phyloP scores from a whole-genome alignment of 1,139 yeast genomes.

The Eremothecium gossypii region DNA sequence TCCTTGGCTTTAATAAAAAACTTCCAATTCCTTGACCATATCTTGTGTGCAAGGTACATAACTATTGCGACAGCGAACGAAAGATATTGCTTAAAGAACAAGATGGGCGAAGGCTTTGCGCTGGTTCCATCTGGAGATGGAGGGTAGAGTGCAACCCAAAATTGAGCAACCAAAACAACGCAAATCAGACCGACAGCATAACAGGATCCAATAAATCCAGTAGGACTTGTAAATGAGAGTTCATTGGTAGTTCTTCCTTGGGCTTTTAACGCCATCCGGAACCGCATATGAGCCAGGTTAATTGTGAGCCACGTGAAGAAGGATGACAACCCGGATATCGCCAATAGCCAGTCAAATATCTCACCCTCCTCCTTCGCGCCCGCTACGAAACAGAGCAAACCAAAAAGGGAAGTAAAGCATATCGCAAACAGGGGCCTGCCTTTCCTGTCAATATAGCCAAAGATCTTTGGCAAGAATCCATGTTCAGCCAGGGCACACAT shows the following conservation, averaged over 20 bases:
- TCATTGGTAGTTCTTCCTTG: constrained; percentile 51
- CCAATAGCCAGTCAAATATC: constrained; percentile 59
- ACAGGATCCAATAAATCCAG: constrained; percentile 47
- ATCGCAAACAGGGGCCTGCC: constrained; percentile 63
- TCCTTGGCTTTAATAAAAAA: constrained; percentile 42
- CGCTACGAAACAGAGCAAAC: constrained; percentile 50
- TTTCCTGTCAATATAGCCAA: constrained; percentile 57
- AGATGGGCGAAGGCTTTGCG: constrained; percentile 38
- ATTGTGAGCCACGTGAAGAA: constrained; percentile 63
- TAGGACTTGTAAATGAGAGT: constrained; percentile 44
- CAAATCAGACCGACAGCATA: constrained; percentile 40
- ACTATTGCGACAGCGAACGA: constrained; percentile 53
- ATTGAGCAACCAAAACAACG: constrained; percentile 48
- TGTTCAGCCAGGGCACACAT: constrained; percentile 55
- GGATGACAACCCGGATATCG: constrained; percentile 58
- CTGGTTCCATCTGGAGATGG: constrained; percentile 31
- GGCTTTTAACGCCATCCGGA: constrained; percentile 50
- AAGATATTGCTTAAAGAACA: constrained; percentile 54
- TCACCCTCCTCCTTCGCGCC: constrained; percentile 47
- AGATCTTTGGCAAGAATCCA: constrained; percentile 51
- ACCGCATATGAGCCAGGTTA: constrained; percentile 52
- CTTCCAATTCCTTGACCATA: constrained; percentile 50
- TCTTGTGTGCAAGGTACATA: constrained; percentile 48
- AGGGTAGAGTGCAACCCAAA: constrained; percentile 67
- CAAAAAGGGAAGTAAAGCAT: constrained; percentile 39